Percentiles rank a stretch among this genome's conserved stretches.
phyloP scores from a whole-genome alignment of 2,329 filamentous ascomycete genomes.

The Talaromyces marneffei region DNA sequence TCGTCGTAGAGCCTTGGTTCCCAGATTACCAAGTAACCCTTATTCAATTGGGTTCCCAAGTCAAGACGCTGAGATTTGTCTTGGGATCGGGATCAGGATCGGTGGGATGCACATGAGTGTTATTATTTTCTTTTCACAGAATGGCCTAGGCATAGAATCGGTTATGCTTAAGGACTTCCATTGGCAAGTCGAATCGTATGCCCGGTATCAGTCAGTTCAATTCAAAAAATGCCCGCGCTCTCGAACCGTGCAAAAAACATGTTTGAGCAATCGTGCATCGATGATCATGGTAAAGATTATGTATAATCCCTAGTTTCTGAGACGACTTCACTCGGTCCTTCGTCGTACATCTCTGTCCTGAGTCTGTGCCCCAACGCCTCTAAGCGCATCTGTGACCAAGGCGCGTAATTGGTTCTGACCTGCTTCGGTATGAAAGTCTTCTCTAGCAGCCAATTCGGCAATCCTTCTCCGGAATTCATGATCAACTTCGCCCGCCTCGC shows the following conservation, averaged over 20 bases:
- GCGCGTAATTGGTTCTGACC: constrained; percentile 73
- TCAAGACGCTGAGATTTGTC: no score
- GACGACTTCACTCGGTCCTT: constrained; percentile 50
- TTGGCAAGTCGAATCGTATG: background rate
- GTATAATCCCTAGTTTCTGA: background rate
- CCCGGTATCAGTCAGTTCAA: no score
- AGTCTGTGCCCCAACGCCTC: constrained; percentile 56
- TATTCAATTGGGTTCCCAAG: background rate
- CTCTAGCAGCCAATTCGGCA: constrained; percentile 76
- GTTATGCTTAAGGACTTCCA: background rate
- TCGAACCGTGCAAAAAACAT: background rate
- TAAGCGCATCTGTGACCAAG: constrained; percentile 74
- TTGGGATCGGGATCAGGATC: no score
- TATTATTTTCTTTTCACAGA: background rate
- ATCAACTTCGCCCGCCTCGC: constrained; percentile 61
- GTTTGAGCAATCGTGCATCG: background rate
- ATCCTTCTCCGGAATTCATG: constrained; percentile 79
- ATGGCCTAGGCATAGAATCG: background rate
- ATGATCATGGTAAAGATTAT: no score
- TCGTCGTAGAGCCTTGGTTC: background rate
- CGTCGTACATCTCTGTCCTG: constrained; percentile 60
- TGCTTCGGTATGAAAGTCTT: constrained; percentile 75
- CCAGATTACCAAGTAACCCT: background rate
- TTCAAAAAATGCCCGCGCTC: background rate
- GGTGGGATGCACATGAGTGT: background rate